Base-by-base conservation (phyloP, 768 basidiomycete genomes). In the Polyporus arcularius region DNA sequence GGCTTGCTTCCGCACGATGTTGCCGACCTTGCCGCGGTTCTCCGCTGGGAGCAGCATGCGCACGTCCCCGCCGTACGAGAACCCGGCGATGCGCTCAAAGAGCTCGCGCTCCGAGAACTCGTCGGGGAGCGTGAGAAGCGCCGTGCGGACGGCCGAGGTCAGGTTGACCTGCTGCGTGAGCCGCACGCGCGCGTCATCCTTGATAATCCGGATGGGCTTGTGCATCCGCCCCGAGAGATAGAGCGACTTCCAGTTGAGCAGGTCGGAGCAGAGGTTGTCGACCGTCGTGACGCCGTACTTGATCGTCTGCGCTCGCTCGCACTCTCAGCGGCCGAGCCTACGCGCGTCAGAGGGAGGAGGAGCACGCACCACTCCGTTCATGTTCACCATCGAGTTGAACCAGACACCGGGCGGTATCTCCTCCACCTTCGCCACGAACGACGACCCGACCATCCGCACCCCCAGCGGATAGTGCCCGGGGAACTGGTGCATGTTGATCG, bases 141-240 rank as follows among this genome's bases (percentile, higher is more conserved):
- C 89, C n/a, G 92, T 86, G 47, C 94, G 89, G 16, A 97, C 81
- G 3, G 96, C 96, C 12, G 92, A 94, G 12, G 88, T 85, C 46
- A 97, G 82, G 80, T 99, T 99, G 70, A 94, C 93, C 68, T 96
- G 92, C 71, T 95, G 91, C 18, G 95, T 94, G 54, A 96, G 80
- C 55, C 91, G 87, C 15, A 98, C 92, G 41, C 95, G 89, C 2
- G 94, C 89, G 71, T 97, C 94, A 72, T 96, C 92, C 74, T 87
- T 87, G 74, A 97, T 90, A 69, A 96, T 96, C 52, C 92, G 86
- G 50, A 96, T 84, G 1, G 97, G 97, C 75, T 99, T 99, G 76
- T 98, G 97, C 87, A 98, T 94, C 38, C 97, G 84, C 0, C 97
- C 97, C 0, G 95, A 91, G 42, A 96, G 85, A 74, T 99, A 99